Evolutionary conservation across 352 stramenopile genomes (phyloP).

Genomic region (Phytophthora multivora): DNA sequence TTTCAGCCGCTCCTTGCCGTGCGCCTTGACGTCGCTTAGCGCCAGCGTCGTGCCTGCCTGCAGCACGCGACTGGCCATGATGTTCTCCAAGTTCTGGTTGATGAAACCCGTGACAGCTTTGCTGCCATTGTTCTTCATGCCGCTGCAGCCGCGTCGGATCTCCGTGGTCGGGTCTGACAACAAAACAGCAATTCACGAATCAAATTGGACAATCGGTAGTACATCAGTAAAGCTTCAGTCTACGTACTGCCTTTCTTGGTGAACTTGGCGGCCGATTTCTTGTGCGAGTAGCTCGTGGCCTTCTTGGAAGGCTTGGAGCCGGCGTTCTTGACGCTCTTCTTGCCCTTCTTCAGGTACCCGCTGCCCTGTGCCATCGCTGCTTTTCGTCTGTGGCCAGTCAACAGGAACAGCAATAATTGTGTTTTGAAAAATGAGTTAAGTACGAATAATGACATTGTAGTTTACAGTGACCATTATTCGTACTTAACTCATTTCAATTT

Average conservation of each 20-base stretch:
- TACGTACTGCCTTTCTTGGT: conserved; percentile 89
- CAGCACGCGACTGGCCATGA: conserved; percentile 85
- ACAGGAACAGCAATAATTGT: not conserved
- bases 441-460: too few relatives aligned
- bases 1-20: conserved; percentile 84
- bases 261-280: conserved; percentile 83
- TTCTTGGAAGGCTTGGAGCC: conserved; percentile 76
- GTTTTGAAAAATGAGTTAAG: not conserved
- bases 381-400: conserved; percentile 19
- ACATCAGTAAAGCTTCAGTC: not conserved
- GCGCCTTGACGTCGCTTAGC: conserved; percentile 66
- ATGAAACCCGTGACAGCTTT: conserved; percentile 84
- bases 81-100: conserved; percentile 89
- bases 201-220: not conserved
- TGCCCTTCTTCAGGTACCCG: conserved; percentile 79
- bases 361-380: conserved; percentile 78
- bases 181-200: not conserved
- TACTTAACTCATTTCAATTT: too few relatives aligned
- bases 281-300: conserved; percentile 73
- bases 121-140: conserved; percentile 78
- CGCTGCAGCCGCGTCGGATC: conserved; percentile 69
- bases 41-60: conserved; percentile 66
- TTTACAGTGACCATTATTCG: too few relatives aligned
- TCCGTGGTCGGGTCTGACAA: conserved; percentile 77
- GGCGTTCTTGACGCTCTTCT: conserved; percentile 79